A percentile compares a stretch with the other conserved stretches of the same genome.
Evolutionary conservation across 768 basidiomycete genomes (phyloP).

Genomic region (Phlegmacium glaucopus): DNA sequence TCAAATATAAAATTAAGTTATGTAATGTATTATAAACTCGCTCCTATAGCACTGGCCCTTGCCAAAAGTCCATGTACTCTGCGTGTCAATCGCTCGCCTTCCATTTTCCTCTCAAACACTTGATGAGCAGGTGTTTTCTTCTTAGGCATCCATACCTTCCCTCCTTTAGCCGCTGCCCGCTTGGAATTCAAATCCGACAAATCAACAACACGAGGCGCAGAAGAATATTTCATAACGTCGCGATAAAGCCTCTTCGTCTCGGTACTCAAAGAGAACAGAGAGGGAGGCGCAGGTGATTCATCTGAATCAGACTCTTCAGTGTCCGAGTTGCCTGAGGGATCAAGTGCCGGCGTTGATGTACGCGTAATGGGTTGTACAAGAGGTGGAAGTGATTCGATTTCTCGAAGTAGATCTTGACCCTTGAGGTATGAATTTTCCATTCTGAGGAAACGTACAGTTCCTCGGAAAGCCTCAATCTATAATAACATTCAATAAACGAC

Average conservation of each 20-base stretch:
- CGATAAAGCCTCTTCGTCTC: constrained; percentile 86
- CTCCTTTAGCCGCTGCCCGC: constrained; percentile 45
- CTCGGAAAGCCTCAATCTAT: constrained; percentile 87
- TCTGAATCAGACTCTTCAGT: constrained; percentile 59
- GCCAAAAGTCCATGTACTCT: constrained; percentile 71
- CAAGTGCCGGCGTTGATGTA: constrained; percentile 62
- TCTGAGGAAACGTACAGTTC: constrained; percentile 89
- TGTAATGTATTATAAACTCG: constrained; percentile 22
- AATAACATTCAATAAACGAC: constrained; percentile 2
- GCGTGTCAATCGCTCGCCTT: constrained; percentile 68
- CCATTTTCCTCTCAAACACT: constrained; percentile 69
- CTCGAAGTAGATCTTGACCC: constrained; percentile 84
- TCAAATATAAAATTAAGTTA: too few species aligned
- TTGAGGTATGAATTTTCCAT: constrained; percentile 92
- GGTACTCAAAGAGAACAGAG: constrained; percentile 65
- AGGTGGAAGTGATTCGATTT: constrained; percentile 71
- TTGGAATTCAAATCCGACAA: constrained; percentile 59
- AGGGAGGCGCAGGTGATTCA: constrained; percentile 39
- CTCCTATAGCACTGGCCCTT: constrained; percentile 48
- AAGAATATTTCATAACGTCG: constrained; percentile 85
- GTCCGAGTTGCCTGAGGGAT: constrained; percentile 64
- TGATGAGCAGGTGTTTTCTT: constrained; percentile 82
- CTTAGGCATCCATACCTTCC: constrained; percentile 73
- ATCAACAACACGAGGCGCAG: constrained; percentile 83
- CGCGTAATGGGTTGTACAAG: constrained; percentile 50